A percentile compares a stretch with the other conserved stretches of the same genome.
These are phyloP conservation scores for Penicillium sp. DNA, from an alignment of 2,329 filamentous ascomycete species.

Conservation along the genomic window DNA sequence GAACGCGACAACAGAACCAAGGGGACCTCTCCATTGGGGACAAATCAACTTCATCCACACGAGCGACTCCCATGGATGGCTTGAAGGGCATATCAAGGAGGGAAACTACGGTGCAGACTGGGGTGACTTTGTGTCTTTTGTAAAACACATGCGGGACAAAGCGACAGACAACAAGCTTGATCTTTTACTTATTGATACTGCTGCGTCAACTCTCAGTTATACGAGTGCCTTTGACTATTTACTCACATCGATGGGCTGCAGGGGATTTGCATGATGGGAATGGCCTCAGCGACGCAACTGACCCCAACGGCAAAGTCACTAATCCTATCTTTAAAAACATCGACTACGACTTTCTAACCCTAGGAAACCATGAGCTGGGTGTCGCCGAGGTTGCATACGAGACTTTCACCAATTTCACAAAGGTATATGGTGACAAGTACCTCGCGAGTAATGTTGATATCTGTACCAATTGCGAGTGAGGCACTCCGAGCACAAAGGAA, in stretches of 20 bases:
- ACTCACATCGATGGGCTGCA: conserved; percentile 18
- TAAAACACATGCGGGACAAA: conserved; percentile 59
- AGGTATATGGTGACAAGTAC: conserved; percentile 56
- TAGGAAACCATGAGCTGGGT: conserved; percentile 67
- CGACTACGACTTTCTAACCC: conserved; percentile 56
- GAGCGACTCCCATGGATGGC: conserved; percentile 63
- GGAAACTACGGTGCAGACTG: conserved; percentile 65
- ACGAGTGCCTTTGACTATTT: neutral
- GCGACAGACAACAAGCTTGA: conserved; percentile 59
- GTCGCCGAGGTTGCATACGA: conserved; percentile 62
- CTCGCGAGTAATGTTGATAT: conserved; percentile 56
- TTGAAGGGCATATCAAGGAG: conserved; percentile 62
- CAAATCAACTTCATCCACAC: conserved; percentile 64
- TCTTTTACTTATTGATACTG: conserved; percentile 49
- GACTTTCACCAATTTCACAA: conserved; percentile 59
- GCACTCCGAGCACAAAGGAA: conserved; percentile 32
- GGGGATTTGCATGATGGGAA: conserved; percentile 66
- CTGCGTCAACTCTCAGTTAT: conserved; percentile 29
- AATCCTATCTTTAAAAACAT: conserved; percentile 54
- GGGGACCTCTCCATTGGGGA: conserved; percentile 48
- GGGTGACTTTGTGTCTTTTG: conserved; percentile 65
- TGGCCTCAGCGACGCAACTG: conserved; percentile 61
- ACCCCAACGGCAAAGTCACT: conserved; percentile 56
- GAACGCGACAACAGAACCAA: conserved; percentile 1
- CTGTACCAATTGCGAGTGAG: conserved; percentile 5